Base-by-base conservation (phyloP, 768 basidiomycete species). In the Mycena sanguinolenta region DNA sequence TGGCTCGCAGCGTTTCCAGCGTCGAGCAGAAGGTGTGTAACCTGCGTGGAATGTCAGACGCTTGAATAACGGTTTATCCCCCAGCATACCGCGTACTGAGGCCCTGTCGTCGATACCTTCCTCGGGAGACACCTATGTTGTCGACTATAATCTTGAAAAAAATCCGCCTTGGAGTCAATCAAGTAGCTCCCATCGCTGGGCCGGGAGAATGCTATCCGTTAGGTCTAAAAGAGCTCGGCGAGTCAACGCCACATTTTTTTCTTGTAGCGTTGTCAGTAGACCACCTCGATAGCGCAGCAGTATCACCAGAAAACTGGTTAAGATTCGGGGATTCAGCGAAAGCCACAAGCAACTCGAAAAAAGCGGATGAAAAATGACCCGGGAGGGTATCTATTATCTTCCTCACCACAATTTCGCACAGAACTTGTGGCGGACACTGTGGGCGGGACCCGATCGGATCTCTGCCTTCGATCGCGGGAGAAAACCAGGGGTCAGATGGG, bases 401-500 rank as follows among this genome's bases (percentile, higher is more conserved):
- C 14, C 34, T 6, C 12, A 21, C 52, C 53, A n/a, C n/a, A 36
- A 53, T 34, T 39, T 39, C 27, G 49, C 49, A n/a, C 52, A 23
- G 8, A n/a, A 46, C n/a, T 44, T 58, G 42, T 36, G 25, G 36
- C 59, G 66, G 67, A 34, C 44, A 58, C 21, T 69, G 67, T 69
- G 68, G 63, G 38, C 58, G 28, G 38, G 16, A 28, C 36, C 38
- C n/a, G 42, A 50, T 55, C 52, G 60, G 59, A 68, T 62, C 52
- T 67, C 25, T 14, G n/a, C 25, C 25, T 54, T 7, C 52, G 59
- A 61, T 68, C 67, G 60, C 67, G 67, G 67, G 67, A 69, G 68
- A 63, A 58, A 58, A 32, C 4, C 21, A 16, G 30, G 28, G 67
- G 68, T 69, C 61, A 69, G 62, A 69, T 69, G 68, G 32, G 55